Evolutionary conservation across 2,329 filamentous ascomycete genomes (phyloP).

Genomic region (Cladophialophora immunda): DNA sequence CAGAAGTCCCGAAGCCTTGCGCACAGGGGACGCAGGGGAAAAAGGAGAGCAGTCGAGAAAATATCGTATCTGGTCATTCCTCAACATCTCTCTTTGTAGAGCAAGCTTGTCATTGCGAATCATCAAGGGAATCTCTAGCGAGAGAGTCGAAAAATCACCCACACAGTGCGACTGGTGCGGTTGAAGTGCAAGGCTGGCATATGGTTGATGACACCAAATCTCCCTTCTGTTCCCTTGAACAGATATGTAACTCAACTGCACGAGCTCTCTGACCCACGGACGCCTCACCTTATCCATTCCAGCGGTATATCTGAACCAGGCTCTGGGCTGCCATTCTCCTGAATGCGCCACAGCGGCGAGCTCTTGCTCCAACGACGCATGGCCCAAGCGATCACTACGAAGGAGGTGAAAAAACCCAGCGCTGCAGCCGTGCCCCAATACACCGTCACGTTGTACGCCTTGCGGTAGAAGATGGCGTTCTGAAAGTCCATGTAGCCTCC

Average conservation of each 20-base stretch:
- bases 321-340: background rate
- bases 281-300: background rate
- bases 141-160: no score
- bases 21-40: no score
- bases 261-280: background rate
- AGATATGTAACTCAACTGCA: background rate
- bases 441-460: background rate
- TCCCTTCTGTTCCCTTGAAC: background rate
- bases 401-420: background rate
- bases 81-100: no score
- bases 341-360: background rate
- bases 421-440: background rate
- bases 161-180: no score
- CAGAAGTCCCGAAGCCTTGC: no score
- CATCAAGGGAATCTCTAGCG: no score
- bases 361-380: background rate
- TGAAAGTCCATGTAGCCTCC: background rate
- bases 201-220: background rate
- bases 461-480: background rate
- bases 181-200: no score
- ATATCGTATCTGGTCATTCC: no score
- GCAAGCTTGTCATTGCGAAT: no score
- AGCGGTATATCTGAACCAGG: background rate
- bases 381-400: background rate
- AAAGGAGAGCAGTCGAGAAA: no score